A percentile compares a stretch with the other conserved stretches of the same genome.
Conservation (phyloP, 768 basidiomycete genomes). For the Amanita phalloides region DNA sequence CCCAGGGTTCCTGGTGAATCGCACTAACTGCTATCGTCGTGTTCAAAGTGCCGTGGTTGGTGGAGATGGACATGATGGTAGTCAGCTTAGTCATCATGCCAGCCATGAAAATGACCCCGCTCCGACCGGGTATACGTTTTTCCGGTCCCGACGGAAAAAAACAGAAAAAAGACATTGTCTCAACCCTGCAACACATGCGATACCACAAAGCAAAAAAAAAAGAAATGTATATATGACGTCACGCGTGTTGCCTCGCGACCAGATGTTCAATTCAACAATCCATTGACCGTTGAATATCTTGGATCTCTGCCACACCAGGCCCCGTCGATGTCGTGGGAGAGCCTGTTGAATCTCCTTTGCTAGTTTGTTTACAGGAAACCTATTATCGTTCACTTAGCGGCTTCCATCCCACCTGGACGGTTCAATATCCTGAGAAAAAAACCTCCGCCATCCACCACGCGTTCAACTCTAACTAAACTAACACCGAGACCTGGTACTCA, state of each 20-base stretch:
- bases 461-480: not conserved
- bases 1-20: slow-evolving; percentile 1
- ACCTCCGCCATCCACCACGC: not conserved
- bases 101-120: not conserved
- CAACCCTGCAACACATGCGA: too few species aligned
- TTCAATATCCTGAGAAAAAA: too few species aligned
- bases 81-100: not conserved
- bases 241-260: too few species aligned
- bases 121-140: not conserved
- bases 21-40: not conserved
- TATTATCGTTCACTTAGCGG: too few species aligned
- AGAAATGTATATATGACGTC: too few species aligned
- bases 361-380: too few species aligned
- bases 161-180: too few species aligned
- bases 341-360: too few species aligned
- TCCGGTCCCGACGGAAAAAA: too few species aligned
- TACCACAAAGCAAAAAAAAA: too few species aligned
- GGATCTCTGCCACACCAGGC: slow-evolving; percentile 15
- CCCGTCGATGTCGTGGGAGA: slow-evolving; percentile 4
- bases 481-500: slow-evolving; percentile 8
- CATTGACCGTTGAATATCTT: slow-evolving; percentile 65
- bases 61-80: not conserved
- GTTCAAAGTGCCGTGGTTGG: not conserved
- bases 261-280: slow-evolving; percentile 22
- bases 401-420: too few species aligned